These are phyloP conservation scores for Mallotus nudiflorus DNA, from an alignment of 345 rosid species.

Conservation along the genomic window DNA sequence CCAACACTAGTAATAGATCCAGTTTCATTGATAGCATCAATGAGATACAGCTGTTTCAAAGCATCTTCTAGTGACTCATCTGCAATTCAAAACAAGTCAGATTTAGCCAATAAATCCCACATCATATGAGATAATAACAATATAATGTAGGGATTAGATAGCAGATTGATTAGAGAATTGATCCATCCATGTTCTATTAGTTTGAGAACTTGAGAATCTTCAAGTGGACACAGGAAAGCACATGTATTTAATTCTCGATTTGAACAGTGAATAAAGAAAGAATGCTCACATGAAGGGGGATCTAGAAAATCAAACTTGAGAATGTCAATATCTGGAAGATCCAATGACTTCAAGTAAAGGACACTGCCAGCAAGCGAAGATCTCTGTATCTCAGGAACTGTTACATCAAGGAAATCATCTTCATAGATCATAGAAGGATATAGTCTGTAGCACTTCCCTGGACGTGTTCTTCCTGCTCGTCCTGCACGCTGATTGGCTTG, in stretches of 20 bases:
- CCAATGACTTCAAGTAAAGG: slow-evolving; percentile 89
- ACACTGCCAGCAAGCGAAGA: slow-evolving; percentile 95
- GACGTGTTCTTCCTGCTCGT: slow-evolving; percentile 96
- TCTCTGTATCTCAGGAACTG: slow-evolving; percentile 95
- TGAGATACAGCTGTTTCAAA: slow-evolving; percentile 79
- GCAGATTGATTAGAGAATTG: background rate
- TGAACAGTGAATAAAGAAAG: slow-evolving; percentile 5
- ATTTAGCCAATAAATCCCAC: slow-evolving; percentile 12
- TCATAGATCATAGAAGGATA: slow-evolving; percentile 72
- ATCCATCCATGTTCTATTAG: background rate
- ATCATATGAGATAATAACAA: background rate
- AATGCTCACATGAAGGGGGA: slow-evolving; percentile 74
- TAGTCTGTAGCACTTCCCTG: slow-evolving; percentile 93
- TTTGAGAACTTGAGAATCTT: background rate
- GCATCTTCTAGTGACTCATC: slow-evolving; percentile 90
- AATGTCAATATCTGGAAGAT: slow-evolving; percentile 86
- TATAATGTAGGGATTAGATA: background rate
- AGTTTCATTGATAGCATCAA: slow-evolving; percentile 88
- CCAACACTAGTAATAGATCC: slow-evolving; percentile 85
- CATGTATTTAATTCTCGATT: background rate
- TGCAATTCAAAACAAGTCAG: slow-evolving; percentile 39
- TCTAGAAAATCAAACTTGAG: slow-evolving; percentile 97
- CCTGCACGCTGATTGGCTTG: slow-evolving; percentile 99
- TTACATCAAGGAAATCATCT: slow-evolving; percentile 83
- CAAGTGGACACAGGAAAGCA: slow-evolving; percentile 1